Evolutionary conservation across 1,139 yeast genomes (phyloP), one percentile per base, ranked within the genome.

Genomic region (Meyerozyma guilliermondii): DNA sequence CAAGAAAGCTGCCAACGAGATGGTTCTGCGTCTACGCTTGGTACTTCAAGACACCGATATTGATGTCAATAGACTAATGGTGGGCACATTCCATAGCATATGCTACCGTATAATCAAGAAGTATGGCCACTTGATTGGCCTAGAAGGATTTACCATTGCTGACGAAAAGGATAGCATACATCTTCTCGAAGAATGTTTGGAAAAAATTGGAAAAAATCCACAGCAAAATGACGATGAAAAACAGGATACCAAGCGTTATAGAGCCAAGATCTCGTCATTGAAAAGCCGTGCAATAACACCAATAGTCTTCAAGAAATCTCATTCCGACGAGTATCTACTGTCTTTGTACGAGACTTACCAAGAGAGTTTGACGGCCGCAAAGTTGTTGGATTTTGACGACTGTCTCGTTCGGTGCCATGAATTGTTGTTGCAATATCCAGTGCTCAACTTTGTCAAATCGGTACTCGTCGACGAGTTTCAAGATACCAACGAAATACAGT

Each of bases 401-500:
- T 72, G 94, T 42, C 66, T 92, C 31, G 58, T 86, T 26, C 65
- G 70, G 41, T 75, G 89, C 30, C 65, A 71, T 47, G 58, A 65
- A 10, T 62, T 89, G 14, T 54, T 88, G n/a, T 53, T 65, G 1
- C 50, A 56, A 17, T 59, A 65, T 43, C 67, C 72, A 0, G 76
- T 81, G 17, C 65, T 84, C 17, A 65, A 67, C 2, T 65, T 68
- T 42, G 66, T 86, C 7, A 68, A 78, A 48, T 92, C 87, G 52
- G 91, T 89, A 0, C 67, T 92, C 18, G 88, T 92, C 3, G 98
- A 92, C 62, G 98, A 92, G 59, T 92, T 87, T 53, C 98, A 92
- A 63, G 98, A 92, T 55, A 89, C 97, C 0, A 88, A 87, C 52
- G 71, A 71, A 24, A 72, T 87, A 18, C 98, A 92, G 57, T 68